Evolutionary conservation across 2,329 filamentous ascomycete species (phyloP).

Genomic region (Diaporthe helianthi): DNA sequence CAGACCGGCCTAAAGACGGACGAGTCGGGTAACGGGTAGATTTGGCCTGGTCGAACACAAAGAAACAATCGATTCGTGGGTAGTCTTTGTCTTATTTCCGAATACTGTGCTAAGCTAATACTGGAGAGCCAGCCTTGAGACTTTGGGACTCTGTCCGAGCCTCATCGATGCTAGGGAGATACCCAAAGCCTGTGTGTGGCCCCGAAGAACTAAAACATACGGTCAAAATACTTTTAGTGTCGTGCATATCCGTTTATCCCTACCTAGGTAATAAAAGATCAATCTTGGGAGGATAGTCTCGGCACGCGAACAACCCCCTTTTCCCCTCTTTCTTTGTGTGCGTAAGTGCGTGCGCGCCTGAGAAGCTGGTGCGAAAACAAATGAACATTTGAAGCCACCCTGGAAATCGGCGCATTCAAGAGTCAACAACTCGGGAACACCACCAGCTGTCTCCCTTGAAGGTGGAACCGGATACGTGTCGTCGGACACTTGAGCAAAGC

Average conservation of each 20-base stretch:
- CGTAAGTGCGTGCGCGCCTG: too few species aligned
- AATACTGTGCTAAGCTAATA: slow-evolving; percentile 1
- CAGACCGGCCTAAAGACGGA: neutral
- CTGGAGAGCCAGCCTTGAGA: neutral
- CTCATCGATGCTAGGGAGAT: neutral
- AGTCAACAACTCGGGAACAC: neutral
- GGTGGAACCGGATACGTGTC: neutral
- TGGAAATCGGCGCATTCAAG: neutral
- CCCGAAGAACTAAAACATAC: neutral
- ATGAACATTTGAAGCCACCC: neutral
- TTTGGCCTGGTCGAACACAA: too few species aligned
- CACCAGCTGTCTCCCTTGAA: too few species aligned
- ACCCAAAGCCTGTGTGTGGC: neutral
- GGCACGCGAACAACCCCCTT: neutral
- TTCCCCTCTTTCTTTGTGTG: too few species aligned
- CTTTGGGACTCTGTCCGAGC: neutral
- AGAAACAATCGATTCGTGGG: neutral
- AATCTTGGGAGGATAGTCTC: neutral
- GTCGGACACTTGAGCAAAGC: neutral
- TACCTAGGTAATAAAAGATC: neutral
- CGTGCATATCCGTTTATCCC: neutral
- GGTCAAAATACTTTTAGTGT: neutral
- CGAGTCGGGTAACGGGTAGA: neutral
- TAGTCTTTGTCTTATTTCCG: neutral
- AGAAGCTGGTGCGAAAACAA: neutral